Conservation (phyloP, 371 early-diverging fungal genomes). For the Mortierella sp. region DNA sequence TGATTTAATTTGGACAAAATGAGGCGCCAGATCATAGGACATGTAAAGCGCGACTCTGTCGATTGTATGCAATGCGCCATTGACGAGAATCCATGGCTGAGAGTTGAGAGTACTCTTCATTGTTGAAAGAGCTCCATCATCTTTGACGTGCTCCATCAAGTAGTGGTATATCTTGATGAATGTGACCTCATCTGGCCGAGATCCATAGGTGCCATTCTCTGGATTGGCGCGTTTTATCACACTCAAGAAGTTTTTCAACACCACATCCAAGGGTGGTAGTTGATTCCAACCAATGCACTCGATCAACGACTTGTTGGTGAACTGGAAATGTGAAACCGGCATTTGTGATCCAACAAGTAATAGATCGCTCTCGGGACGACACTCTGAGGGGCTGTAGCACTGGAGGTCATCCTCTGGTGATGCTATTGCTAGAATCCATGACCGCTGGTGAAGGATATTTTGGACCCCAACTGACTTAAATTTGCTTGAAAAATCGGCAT, state of each 20-base stretch:
- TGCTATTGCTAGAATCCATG: slow-evolving; percentile 29
- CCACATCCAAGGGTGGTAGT: slow-evolving; percentile 21
- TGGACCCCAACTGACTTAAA: neutral
- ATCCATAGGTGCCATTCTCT: neutral
- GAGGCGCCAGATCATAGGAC: slow-evolving; percentile 13
- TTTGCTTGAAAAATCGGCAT: neutral
- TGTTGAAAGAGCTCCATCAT: neutral
- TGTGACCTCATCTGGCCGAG: neutral
- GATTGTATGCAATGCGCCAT: slow-evolving; percentile 9
- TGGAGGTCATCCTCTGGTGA: neutral
- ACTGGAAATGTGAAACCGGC: slow-evolving; percentile 3
- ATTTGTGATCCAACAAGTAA: slow-evolving; percentile 16
- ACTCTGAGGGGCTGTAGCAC: slow-evolving; percentile 17
- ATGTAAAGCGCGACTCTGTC: slow-evolving; percentile 25
- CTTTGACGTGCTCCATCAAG: neutral
- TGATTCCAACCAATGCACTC: slow-evolving; percentile 18
- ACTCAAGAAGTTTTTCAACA: slow-evolving; percentile 11
- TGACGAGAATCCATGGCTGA: slow-evolving; percentile 25
- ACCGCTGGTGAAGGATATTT: neutral
- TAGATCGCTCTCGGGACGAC: slow-evolving; percentile 12
- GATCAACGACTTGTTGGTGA: slow-evolving; percentile 5
- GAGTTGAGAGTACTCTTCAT: slow-evolving; percentile 9
- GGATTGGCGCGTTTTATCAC: neutral
- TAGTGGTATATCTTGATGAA: slow-evolving; percentile 15
- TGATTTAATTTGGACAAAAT: slow-evolving; percentile 14